These are phyloP conservation scores for Penicillium canescens DNA, from an alignment of 495 filamentous ascomycete species.

Conservation along the genomic window DNA sequence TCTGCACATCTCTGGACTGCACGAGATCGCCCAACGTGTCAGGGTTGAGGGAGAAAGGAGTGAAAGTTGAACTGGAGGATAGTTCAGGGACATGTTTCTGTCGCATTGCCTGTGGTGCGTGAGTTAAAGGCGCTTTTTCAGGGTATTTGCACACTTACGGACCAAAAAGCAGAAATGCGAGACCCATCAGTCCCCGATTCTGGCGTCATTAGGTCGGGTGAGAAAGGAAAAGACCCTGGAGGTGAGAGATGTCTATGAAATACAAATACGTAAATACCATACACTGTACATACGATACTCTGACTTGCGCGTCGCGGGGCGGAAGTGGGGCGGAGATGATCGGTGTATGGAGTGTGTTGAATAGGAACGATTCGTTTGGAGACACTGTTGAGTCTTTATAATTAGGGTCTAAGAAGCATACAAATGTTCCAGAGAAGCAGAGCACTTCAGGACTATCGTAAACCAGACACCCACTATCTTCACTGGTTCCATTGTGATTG, in stretches of 20 bases:
- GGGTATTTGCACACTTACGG: neutral
- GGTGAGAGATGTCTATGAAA: neutral
- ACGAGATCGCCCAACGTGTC: neutral
- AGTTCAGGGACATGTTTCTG: neutral
- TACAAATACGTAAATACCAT: neutral
- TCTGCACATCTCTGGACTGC: neutral
- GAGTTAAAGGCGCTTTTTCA: neutral
- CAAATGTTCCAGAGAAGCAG: no score
- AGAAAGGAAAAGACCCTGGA: neutral
- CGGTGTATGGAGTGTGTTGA: no score
- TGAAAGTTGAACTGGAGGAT: slow-evolving; percentile 5
- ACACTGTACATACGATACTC: neutral
- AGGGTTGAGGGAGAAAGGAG: neutral
- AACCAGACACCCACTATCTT: no score
- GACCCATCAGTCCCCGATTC: neutral
- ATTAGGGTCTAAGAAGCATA: no score
- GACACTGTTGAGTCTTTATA: no score
- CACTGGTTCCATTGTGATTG: no score
- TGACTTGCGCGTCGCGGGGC: neutral
- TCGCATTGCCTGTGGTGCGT: neutral
- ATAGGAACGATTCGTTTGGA: no score
- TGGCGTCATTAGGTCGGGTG: neutral
- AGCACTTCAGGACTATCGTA: no score
- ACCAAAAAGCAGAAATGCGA: neutral
- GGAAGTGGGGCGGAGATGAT: no score